These are phyloP conservation scores for Dactylonectria estremocensis DNA, from an alignment of 2,329 filamentous ascomycete species.

Conservation along the genomic window DNA sequence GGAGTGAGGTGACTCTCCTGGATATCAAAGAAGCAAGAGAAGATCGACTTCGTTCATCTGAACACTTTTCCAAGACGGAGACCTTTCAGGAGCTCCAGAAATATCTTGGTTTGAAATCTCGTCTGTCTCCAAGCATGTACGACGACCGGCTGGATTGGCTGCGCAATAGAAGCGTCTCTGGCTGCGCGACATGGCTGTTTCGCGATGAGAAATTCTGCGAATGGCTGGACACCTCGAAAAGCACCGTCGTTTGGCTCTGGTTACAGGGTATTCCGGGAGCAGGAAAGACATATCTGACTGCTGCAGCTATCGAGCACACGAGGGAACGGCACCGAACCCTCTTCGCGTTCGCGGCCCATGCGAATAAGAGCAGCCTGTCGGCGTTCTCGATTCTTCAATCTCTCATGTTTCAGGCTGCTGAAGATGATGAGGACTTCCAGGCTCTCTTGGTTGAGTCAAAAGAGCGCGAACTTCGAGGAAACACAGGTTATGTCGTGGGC, in stretches of 20 bases:
- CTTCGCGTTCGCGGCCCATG: constrained; percentile 13
- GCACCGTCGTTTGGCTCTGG: neutral
- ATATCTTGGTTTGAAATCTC: neutral
- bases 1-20: constrained; percentile 9
- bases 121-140: constrained; percentile 6
- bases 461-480: constrained; percentile 23
- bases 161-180: neutral
- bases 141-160: neutral
- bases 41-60: neutral
- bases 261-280: constrained; percentile 8
- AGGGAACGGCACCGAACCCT: neutral
- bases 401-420: constrained; percentile 22
- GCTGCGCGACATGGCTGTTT: constrained; percentile 8
- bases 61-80: constrained; percentile 3
- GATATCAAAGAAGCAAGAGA: constrained; percentile 15
- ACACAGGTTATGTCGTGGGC: neutral
- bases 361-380: neutral
- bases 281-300: constrained; percentile 10
- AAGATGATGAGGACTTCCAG: neutral
- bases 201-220: neutral
- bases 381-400: constrained; percentile 27
- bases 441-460: neutral
- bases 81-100: neutral
- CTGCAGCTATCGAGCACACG: neutral
- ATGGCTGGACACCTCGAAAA: neutral